phyloP scores from a whole-genome alignment of 179 eudicot species.

The Spergularia azorica region DNA sequence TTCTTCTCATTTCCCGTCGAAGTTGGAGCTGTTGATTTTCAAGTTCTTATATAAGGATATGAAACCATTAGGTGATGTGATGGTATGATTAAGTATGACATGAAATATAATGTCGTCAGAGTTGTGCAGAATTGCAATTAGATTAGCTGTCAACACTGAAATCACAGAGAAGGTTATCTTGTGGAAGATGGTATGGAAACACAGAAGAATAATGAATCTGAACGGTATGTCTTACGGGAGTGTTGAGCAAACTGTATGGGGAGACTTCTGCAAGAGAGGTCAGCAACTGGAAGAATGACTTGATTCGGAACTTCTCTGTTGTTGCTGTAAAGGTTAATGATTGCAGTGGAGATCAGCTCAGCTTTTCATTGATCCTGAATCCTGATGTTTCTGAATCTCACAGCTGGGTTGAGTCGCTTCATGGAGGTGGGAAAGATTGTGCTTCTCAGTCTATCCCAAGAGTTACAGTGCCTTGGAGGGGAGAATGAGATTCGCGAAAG shows the following conservation, averaged over 20 bases:
- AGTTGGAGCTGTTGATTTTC: background rate
- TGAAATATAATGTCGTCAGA: background rate
- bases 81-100: background rate
- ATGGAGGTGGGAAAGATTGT: constrained; percentile 57
- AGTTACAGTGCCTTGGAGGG: constrained; percentile 58
- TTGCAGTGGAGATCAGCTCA: constrained; percentile 86
- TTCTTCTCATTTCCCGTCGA: background rate
- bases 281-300: constrained; percentile 37
- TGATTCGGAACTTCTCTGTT: too few relatives aligned
- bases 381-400: constrained; percentile 71
- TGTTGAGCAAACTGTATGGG: constrained; percentile 91
- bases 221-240: constrained; percentile 70
- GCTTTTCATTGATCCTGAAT: constrained; percentile 51
- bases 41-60: background rate
- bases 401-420: constrained; percentile 60
- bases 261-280: constrained; percentile 85
- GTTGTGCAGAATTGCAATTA: background rate
- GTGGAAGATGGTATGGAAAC: constrained; percentile 97
- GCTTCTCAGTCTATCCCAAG: constrained; percentile 71
- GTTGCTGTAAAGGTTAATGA: constrained; percentile 87
- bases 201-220: constrained; percentile 65
- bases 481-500: constrained; percentile 66
- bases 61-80: background rate
- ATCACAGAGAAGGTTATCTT: constrained; percentile 26
- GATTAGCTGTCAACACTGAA: background rate